Evolutionary conservation across 345 rosid genomes (phyloP), one percentile per base, ranked within the genome.

Genomic region (Psidium friedrichsthalianum): DNA sequence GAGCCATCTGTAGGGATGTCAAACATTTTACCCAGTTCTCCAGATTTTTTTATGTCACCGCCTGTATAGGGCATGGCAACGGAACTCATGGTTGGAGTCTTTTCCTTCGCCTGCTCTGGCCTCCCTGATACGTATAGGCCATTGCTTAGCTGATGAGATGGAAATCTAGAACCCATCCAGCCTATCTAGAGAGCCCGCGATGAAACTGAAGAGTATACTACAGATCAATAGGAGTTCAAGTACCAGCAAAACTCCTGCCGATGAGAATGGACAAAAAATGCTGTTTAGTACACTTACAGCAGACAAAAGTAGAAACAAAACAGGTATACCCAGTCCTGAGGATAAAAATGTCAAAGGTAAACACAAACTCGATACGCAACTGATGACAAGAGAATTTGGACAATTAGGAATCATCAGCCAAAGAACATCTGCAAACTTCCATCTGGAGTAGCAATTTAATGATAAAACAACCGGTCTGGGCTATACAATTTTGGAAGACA

Each of bases 11-110:
- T 61, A 61, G 96, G 94, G 82, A 97, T 94, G 86, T 97, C 99
- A 89, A 97, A 97, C 99, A 97, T 97, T 92, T 93, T 95, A 69
- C 99, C 99, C 56, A 97, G 85, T 81, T 97, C 98, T 91, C 99
- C 99, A 25, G 99, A 96, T 85, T 93, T 95, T 76, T 96, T 95
- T 21, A 96, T 94, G 88, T 96, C 97, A 82, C 99, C 99, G 69
- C 99, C 98, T 25, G 97, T 96, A 86, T 95, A 96, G 22, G 99
- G 99, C 97, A 95, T 92, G 89, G 98, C 95, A 11, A 89, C 90
- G 10, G 96, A 94, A 84, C 95, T 96, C 98, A 95, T 94, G 83
- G 97, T 94, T 2, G 98, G 99, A 82, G 94, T 82, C 84, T 93
- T 93, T 90, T 95, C 98, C 84, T 96, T 96, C 1, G 95, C 94